These are phyloP conservation scores for Arachis monticola DNA, from an alignment of 331 rosid species.

Conservation along the genomic window DNA sequence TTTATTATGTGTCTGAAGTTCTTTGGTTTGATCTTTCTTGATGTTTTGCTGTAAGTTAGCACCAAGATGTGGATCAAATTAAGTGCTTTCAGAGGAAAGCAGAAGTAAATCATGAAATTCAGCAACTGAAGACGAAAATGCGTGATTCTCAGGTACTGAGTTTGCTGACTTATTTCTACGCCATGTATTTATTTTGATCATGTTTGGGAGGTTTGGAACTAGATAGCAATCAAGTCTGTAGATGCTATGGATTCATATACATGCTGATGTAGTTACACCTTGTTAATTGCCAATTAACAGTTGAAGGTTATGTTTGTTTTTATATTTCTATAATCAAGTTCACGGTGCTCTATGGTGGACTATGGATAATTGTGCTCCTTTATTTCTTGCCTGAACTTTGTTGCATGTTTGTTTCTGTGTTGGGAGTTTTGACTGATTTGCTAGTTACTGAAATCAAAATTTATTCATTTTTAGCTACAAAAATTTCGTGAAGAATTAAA, in stretches of 20 bases:
- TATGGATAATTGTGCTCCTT: background rate
- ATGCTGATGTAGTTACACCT: conserved; percentile 1
- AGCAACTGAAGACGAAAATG: conserved; percentile 89
- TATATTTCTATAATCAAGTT: background rate
- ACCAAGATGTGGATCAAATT: conserved; percentile 80
- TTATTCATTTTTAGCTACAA: conserved; percentile 63
- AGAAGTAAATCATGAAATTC: conserved; percentile 93
- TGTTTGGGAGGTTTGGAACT: conserved; percentile 6
- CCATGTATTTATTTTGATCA: conserved; percentile 20
- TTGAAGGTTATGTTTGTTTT: conserved; percentile 25
- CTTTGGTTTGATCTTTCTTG: conserved; percentile 32
- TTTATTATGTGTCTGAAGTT: conserved; percentile 35
- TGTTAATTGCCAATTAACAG: conserved; percentile 1
- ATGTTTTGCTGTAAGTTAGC: conserved; percentile 52
- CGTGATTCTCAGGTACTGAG: conserved; percentile 90
- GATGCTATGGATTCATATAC: conserved; percentile 1
- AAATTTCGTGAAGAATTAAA: conserved; percentile 91
- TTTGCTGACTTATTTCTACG: conserved; percentile 32
- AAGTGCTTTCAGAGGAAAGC: conserved; percentile 95
- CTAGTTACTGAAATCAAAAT: background rate
- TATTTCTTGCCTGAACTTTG: conserved; percentile 22
- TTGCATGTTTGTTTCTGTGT: conserved; percentile 5
- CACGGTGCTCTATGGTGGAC: background rate
- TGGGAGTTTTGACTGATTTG: conserved; percentile 23
- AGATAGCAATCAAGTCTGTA: conserved; percentile 17